A percentile compares a stretch with the other conserved stretches of the same genome.
phyloP scores from a whole-genome alignment of 2,329 filamentous ascomycete genomes.

The Xylariomycetidae sp. region DNA sequence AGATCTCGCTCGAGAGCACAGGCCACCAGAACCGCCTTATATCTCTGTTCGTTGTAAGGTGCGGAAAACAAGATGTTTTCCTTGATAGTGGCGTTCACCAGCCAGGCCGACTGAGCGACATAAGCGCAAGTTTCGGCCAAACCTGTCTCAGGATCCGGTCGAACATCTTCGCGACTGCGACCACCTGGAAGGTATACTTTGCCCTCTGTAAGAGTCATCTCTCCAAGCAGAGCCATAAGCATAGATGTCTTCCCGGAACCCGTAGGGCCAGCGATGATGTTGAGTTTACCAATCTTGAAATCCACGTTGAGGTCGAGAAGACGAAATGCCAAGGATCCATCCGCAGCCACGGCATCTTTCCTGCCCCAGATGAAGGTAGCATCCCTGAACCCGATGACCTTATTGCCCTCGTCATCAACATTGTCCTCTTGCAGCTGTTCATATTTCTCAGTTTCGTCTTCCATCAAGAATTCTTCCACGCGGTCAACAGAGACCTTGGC shows the following conservation, averaged over 20 bases:
- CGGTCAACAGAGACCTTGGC: conserved; percentile 95
- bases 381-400: conserved; percentile 77
- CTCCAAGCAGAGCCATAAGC: conserved; percentile 90
- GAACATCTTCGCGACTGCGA: conserved; percentile 79
- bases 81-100: conserved; percentile 91
- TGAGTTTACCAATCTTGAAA: conserved; percentile 82
- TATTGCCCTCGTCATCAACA: conserved; percentile 61
- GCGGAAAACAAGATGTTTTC: conserved; percentile 93
- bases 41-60: conserved; percentile 73
- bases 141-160: conserved; percentile 74
- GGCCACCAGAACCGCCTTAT: conserved; percentile 81
- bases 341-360: conserved; percentile 54
- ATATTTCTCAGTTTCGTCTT: conserved; percentile 96
- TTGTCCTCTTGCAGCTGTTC: conserved; percentile 71
- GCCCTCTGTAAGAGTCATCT: conserved; percentile 85
- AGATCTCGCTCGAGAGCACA: conserved; percentile 90
- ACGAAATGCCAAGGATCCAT: conserved; percentile 71
- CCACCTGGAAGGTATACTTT: conserved; percentile 81
- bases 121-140: conserved; percentile 92
- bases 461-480: conserved; percentile 87
- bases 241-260: conserved; percentile 94
- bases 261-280: conserved; percentile 88
- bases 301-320: conserved; percentile 78
- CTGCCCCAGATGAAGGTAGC: conserved; percentile 88
- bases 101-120: conserved; percentile 94